Conservation (phyloP, 148 eudicot genomes). For the Arbutus unedo region DNA sequence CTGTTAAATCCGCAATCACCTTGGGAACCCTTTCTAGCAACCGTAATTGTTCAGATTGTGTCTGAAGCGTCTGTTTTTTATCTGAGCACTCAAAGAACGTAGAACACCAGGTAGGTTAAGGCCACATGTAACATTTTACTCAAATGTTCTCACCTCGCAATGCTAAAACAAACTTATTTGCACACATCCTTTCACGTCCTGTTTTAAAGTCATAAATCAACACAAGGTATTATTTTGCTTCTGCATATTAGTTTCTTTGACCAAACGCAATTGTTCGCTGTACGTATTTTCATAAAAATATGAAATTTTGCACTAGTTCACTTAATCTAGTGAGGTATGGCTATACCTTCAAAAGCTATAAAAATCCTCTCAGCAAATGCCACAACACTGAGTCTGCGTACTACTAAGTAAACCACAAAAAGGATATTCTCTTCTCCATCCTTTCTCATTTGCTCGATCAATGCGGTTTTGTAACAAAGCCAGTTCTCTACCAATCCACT, state of each 20-base stretch:
- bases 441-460: constrained; percentile 75
- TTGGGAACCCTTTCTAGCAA: constrained; percentile 46
- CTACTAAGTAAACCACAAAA: constrained; percentile 2
- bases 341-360: not conserved
- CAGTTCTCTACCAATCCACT: constrained; percentile 58
- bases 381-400: not conserved
- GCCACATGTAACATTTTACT: constrained; percentile 5
- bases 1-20: constrained; percentile 42
- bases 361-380: not conserved
- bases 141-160: not conserved
- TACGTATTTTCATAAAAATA: not conserved
- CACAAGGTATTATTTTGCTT: not conserved
- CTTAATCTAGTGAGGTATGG: not conserved
- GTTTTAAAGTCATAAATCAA: not conserved
- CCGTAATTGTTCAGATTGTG: constrained; percentile 43
- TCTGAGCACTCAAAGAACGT: constrained; percentile 43
- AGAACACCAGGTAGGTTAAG: constrained; percentile 32
- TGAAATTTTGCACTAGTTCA: not conserved
- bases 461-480: constrained; percentile 44
- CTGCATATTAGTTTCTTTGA: not conserved
- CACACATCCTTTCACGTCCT: not conserved
- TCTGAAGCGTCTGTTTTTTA: constrained; percentile 37
- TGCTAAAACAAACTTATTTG: not conserved
- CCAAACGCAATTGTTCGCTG: not conserved
- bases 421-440: constrained; percentile 69